Evolutionary conservation across 2,329 filamentous ascomycete genomes (phyloP).

Genomic region (Verticillium dahliae): DNA sequence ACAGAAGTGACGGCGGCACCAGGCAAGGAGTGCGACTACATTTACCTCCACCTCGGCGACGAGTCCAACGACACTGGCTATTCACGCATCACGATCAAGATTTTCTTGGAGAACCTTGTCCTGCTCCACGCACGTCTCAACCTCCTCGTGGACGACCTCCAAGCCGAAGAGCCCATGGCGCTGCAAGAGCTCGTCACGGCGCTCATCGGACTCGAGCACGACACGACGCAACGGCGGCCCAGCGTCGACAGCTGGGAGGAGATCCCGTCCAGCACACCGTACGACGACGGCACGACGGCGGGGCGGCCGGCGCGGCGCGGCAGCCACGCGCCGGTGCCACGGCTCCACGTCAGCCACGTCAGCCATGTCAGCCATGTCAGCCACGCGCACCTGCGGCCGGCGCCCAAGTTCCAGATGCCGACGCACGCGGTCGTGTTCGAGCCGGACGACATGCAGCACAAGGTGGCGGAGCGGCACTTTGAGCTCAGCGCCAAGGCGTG

Average conservation of each 20-base stretch:
- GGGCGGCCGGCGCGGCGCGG: constrained; percentile 27
- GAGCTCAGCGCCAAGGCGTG: constrained; percentile 89
- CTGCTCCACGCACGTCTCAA: constrained; percentile 80
- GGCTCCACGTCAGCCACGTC: constrained; percentile 3
- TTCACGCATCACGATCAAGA: constrained; percentile 78
- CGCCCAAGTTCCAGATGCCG: constrained; percentile 74
- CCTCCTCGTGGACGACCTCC: constrained; percentile 74
- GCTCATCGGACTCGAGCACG: constrained; percentile 68
- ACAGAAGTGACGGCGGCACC: constrained; percentile 85
- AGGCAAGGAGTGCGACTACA: constrained; percentile 86
- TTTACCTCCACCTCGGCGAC: constrained; percentile 72
- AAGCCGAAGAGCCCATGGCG: constrained; percentile 61
- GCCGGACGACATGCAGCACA: constrained; percentile 71
- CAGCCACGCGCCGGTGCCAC: constrained; percentile 24
- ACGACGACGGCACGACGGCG: constrained; percentile 48
- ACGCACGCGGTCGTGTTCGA: constrained; percentile 75
- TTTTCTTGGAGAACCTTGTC: constrained; percentile 81
- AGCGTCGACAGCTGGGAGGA: constrained; percentile 92
- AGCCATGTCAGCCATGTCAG: not conserved
- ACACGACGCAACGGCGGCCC: constrained; percentile 55
- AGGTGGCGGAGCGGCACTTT: constrained; percentile 74
- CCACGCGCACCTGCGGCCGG: constrained; percentile 18
- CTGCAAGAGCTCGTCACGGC: constrained; percentile 65
- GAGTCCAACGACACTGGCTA: constrained; percentile 57
- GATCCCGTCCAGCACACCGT: constrained; percentile 51